These are phyloP conservation scores for Clonostachys sp. DNA, from an alignment of 2,329 filamentous ascomycete genomes.

Conservation along the genomic window DNA sequence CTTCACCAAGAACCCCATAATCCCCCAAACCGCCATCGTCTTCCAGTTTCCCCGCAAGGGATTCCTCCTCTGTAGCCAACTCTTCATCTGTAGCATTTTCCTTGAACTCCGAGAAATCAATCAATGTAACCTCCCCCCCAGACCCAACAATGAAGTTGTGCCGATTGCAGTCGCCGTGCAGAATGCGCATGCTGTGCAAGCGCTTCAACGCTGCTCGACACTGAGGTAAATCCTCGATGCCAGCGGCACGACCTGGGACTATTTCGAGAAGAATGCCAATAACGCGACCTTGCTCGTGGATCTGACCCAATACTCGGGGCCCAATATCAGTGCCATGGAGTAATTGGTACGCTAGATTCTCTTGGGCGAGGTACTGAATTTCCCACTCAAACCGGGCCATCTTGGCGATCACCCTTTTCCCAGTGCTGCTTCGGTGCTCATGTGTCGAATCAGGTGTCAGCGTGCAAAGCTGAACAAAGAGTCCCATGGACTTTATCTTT, in stretches of 20 bases:
- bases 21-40: too few relatives aligned
- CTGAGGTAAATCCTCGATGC: slow-evolving; percentile 13
- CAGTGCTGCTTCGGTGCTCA: too few relatives aligned
- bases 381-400: slow-evolving; percentile 23
- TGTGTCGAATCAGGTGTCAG: background rate
- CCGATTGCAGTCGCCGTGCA: slow-evolving; percentile 29
- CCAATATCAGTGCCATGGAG: slow-evolving; percentile 15
- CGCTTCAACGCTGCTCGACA: slow-evolving; percentile 17
- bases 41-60: too few relatives aligned
- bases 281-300: slow-evolving; percentile 24
- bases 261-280: slow-evolving; percentile 28
- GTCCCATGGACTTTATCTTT: slow-evolving; percentile 13
- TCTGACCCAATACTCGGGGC: slow-evolving; percentile 24
- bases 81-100: too few relatives aligned
- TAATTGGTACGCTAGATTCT: slow-evolving; percentile 17
- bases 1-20: too few relatives aligned
- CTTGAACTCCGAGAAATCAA: too few relatives aligned
- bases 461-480: background rate
- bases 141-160: slow-evolving; percentile 23
- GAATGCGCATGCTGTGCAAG: slow-evolving; percentile 17
- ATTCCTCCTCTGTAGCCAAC: too few relatives aligned
- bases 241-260: slow-evolving; percentile 19
- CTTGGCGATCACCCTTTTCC: slow-evolving; percentile 16
- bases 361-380: slow-evolving; percentile 17
- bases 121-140: too few relatives aligned